Base-by-base conservation (phyloP, 2,329 filamentous ascomycete genomes). In the Colletotrichum spaethianum region DNA sequence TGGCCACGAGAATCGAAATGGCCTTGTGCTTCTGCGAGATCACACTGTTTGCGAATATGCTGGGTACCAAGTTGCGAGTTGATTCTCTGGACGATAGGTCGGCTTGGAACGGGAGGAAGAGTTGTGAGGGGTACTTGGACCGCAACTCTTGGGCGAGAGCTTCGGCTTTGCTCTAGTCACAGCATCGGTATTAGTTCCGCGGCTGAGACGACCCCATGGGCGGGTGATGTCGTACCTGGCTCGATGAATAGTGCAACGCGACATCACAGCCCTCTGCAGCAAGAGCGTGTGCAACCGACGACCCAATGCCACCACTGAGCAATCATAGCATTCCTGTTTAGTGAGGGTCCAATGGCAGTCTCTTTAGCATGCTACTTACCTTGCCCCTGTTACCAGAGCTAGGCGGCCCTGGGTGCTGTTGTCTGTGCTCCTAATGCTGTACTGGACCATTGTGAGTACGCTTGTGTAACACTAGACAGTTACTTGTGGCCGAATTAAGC, bases 261-360 rank as follows among this genome's bases (percentile, higher is more conserved):
- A 82, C 74, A 73, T 82, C 80, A 42, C 81, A 82, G 0, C 81
- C 81, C 48, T 82, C 77, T 6, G 79, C 77, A 23, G 81, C 81
- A 60, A 82, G 73, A 4, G 76, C 76, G 63, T 74, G 77, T 16
- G 79, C 81, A 62, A 76, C 78, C 0, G 77, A 77, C 7, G 79
- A 79, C 11, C 81, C 81, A 26, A 82, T 82, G 3, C 81, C 81
- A 60, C 80, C 81, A 46, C 80, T 82, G 63, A 53, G 31, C 31
- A 31, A 36, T 4, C 7, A 8, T 2, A 40, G 20, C 16, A 28
- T 38, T 20, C 26, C 28, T 28, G 11, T 4, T 72, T 31, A 72
- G 52, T 23, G 18, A 11, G 16, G 12, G 1, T 36, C 20, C 40
- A 11, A 23, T 16, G 26, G 28, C 7, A 31, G 20, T 9, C 48